Evolutionary conservation across 768 basidiomycete species (phyloP), one percentile per base, ranked within the genome.

Genomic region (Trametes elegans): DNA sequence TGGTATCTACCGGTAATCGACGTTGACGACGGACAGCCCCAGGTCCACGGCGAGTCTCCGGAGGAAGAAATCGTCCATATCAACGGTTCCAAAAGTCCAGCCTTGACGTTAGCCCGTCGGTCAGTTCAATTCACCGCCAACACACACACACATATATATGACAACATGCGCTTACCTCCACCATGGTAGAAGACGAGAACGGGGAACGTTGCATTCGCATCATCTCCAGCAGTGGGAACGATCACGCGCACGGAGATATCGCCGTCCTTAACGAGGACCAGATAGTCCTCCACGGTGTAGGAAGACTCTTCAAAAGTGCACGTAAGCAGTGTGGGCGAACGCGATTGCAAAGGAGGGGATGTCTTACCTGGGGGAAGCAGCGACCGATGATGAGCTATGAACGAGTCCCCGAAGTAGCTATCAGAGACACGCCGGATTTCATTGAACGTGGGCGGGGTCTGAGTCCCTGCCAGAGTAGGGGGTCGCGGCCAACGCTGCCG

Each of bases 1-100:
- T n/a, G 14, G 18, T 19, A 29, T 36, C 11, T 13, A 60, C 59
- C 59, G 41, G 42, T 61, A 61, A 4, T 49, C 60, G 3, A 58
- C 53, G 34, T 53, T 63, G 18, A 67, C 62, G 16, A 62, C 59
- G 16, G 55, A 58, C 7, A 69, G 34, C 10, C 49, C 29, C 4
- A 61, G 38, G 4, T 64, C 54, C 13, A 62, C 61, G 18, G 44
- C 34, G 41, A 66, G 5, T 14, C 24, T 49, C 13, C 60, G 48
- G 13, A 69, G 58, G 24, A 49, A 16, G 26, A 44, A 49, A 24
- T 67, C 67, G 45, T 67, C 63, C 7, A 58, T n/a, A 7, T 64
- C 44, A 8, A 58, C n/a, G 21, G 3, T 23, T 0, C 61, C 61
- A 11, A 45, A 16, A n/a, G 31, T 35, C 28, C 29, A 62, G 13